Evolutionary conservation across 106 monocot genomes (phyloP).

Genomic region (Platanthera zijinensis): DNA sequence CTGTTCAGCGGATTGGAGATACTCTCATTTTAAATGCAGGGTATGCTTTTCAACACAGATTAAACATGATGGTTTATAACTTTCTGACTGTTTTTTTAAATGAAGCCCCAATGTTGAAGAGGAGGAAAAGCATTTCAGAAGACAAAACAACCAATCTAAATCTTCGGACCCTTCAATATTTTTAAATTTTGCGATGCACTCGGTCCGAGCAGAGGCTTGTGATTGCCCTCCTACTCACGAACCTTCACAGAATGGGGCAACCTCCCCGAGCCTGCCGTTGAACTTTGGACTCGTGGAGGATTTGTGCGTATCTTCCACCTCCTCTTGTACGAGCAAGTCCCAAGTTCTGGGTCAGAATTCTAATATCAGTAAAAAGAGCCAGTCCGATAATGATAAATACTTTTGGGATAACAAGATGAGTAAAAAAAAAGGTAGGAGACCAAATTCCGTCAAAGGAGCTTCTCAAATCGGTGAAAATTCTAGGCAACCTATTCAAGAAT

Average conservation of each 20-base stretch:
- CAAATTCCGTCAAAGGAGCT: conserved; percentile 30
- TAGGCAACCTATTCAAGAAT: conserved; percentile 58
- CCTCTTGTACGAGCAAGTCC: conserved; percentile 20
- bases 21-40: conserved; percentile 93
- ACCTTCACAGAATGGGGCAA: conserved; percentile 32
- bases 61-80: conserved; percentile 1
- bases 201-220: conserved; percentile 97
- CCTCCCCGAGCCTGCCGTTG: conserved; percentile 54
- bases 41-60: conserved; percentile 26
- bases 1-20: conserved; percentile 89
- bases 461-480: conserved; percentile 66
- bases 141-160: conserved; percentile 57
- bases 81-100: not conserved
- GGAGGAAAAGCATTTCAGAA: conserved; percentile 77
- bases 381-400: conserved; percentile 32
- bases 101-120: conserved; percentile 86
- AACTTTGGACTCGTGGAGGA: conserved; percentile 33
- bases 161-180: conserved; percentile 70
- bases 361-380: conserved; percentile 14
- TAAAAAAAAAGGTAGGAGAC: conserved; percentile 32
- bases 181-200: conserved; percentile 94
- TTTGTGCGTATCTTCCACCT: conserved; percentile 38
- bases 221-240: conserved; percentile 85
- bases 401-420: conserved; percentile 37
- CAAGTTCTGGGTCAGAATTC: conserved; percentile 38